Conservation (phyloP, 306 rosid genomes). For the Hylodesmum podocarpum region DNA sequence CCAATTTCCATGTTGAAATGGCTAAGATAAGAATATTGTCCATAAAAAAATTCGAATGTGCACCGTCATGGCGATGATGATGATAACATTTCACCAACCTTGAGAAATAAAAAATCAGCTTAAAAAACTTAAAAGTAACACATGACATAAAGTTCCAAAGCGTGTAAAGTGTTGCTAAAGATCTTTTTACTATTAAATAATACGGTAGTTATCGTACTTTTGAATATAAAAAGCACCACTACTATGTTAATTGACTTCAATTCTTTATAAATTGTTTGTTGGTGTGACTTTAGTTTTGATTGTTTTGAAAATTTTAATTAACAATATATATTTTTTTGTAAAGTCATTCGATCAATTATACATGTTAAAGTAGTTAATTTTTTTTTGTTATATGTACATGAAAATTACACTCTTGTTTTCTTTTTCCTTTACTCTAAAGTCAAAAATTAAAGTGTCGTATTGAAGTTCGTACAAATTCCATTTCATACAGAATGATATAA, state of each 20-base stretch:
- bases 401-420: neutral
- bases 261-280: neutral
- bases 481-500: conserved; percentile 65
- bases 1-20: neutral
- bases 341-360: too few species aligned
- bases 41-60: conserved; percentile 31
- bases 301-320: neutral
- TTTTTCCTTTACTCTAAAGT: neutral
- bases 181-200: neutral
- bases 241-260: neutral
- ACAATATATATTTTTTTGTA: too few species aligned
- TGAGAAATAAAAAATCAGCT: neutral
- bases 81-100: conserved; percentile 36
- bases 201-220: neutral
- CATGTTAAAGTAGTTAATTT: too few species aligned
- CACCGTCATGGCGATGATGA: conserved; percentile 31
- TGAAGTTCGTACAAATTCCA: conserved; percentile 15
- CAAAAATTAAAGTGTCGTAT: neutral
- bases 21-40: neutral
- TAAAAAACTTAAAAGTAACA: neutral
- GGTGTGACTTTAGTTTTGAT: conserved; percentile 12
- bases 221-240: neutral
- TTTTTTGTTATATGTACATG: neutral
- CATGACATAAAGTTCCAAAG: conserved; percentile 2
- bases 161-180: conserved; percentile 8